phyloP scores from a whole-genome alignment of 164 flowering plant species.

The Platanus orientalis region DNA sequence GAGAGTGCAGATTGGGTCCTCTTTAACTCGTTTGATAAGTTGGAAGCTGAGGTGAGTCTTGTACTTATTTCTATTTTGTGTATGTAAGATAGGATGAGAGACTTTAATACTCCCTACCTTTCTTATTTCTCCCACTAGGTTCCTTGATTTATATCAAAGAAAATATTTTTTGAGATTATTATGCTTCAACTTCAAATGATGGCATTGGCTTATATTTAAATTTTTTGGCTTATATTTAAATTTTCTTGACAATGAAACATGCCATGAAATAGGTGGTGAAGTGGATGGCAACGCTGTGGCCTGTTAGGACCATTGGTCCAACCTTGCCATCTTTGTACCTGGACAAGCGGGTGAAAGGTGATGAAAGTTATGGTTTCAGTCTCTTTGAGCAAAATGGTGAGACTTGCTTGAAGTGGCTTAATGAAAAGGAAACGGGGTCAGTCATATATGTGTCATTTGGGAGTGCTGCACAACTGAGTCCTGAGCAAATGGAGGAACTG shows the following conservation, averaged over 20 bases:
- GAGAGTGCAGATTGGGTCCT: constrained; percentile 14
- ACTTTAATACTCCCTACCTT: no score
- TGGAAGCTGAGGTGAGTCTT: constrained; percentile 11
- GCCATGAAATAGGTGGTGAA: constrained; percentile 4
- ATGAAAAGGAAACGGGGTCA: neutral
- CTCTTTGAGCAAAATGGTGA: constrained; percentile 3
- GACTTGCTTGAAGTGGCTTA: constrained; percentile 8
- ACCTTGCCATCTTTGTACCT: constrained; percentile 13
- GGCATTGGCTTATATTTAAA: no score
- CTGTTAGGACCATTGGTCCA: constrained; percentile 9
- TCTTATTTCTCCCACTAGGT: no score
- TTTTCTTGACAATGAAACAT: no score
- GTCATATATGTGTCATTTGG: constrained; percentile 15
- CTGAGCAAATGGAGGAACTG: constrained; percentile 11
- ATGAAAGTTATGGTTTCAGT: constrained; percentile 9
- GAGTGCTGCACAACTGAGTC: constrained; percentile 5
- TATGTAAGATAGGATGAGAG: no score
- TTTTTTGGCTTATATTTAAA: no score
- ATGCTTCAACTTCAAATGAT: no score
- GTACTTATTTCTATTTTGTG: no score
- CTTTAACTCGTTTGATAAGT: constrained; percentile 10
- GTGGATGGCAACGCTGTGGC: neutral
- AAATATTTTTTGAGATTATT: no score
- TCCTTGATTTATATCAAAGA: no score
- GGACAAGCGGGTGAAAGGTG: constrained; percentile 11